A percentile compares a stretch with the other conserved stretches of the same genome.
Conservation (phyloP, 345 rosid species). For the Dipteronia dyeriana region DNA sequence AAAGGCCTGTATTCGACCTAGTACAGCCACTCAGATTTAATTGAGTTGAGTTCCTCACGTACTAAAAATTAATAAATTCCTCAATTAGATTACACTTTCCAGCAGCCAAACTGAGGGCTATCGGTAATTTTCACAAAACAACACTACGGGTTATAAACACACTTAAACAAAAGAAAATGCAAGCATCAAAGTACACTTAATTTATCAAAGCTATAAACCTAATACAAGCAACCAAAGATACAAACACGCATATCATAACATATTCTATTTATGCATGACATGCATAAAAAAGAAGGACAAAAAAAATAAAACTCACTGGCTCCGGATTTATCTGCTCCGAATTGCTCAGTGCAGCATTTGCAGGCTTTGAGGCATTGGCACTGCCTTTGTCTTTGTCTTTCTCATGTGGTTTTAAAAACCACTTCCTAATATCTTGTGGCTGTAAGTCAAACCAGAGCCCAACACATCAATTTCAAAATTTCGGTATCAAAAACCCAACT, state of each 20-base stretch:
- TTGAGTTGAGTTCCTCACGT: neutral
- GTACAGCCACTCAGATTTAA: neutral
- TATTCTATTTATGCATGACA: conserved; percentile 4
- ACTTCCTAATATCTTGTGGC: conserved; percentile 90
- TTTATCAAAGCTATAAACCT: neutral
- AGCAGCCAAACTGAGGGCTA: neutral
- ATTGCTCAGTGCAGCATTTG: conserved; percentile 36
- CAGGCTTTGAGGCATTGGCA: conserved; percentile 41
- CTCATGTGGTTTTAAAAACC: conserved; percentile 96
- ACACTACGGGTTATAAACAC: neutral
- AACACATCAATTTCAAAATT: neutral
- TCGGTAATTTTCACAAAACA: neutral
- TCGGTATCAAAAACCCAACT: neutral
- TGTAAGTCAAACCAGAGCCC: conserved; percentile 35
- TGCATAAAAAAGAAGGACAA: neutral
- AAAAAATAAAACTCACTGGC: conserved; percentile 43
- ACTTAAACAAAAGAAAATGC: neutral
- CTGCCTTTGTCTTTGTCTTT: conserved; percentile 57
- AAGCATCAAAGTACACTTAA: neutral
- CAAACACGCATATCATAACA: neutral
- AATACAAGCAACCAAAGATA: neutral
- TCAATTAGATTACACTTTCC: neutral
- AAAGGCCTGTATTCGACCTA: neutral
- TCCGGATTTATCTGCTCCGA: conserved; percentile 31
- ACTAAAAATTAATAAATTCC: neutral